These are phyloP conservation scores for Tremella fuciformis DNA, from an alignment of 768 basidiomycete species.

Conservation along the genomic window DNA sequence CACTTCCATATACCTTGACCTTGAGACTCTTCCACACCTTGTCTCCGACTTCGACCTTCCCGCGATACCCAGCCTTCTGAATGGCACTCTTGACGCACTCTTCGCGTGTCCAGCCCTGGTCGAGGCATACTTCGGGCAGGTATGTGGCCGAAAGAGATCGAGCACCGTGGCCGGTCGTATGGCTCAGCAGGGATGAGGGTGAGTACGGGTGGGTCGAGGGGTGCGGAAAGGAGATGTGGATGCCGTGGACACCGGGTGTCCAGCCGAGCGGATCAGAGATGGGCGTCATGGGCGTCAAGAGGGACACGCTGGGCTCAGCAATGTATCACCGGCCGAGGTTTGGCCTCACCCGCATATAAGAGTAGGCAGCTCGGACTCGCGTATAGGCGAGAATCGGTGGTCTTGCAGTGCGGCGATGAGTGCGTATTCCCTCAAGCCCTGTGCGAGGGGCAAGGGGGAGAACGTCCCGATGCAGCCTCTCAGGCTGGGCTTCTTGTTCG, in stretches of 20 bases:
- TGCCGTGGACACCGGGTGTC: constrained; percentile 88
- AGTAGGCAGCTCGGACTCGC: constrained; percentile 67
- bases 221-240: constrained; percentile 73
- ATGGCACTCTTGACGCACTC: constrained; percentile 90
- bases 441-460: constrained; percentile 66
- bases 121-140: constrained; percentile 84
- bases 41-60: constrained; percentile 37
- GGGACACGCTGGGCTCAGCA: constrained; percentile 64
- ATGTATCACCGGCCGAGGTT: background rate
- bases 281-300: constrained; percentile 89
- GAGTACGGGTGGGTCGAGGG: constrained; percentile 42
- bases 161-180: background rate
- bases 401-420: constrained; percentile 73
- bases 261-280: constrained; percentile 83
- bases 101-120: constrained; percentile 89
- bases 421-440: constrained; percentile 85
- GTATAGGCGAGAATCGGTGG: constrained; percentile 74
- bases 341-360: constrained; percentile 87
- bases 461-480: constrained; percentile 97
- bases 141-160: constrained; percentile 76
- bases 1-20: constrained; percentile 45
- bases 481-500: constrained; percentile 56
- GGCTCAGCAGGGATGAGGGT: background rate
- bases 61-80: constrained; percentile 74
- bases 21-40: constrained; percentile 40